These are phyloP conservation scores for Cryptococcus maquisensis DNA, from an alignment of 1,284 basidiomycete genomes.

Conservation along the genomic window DNA sequence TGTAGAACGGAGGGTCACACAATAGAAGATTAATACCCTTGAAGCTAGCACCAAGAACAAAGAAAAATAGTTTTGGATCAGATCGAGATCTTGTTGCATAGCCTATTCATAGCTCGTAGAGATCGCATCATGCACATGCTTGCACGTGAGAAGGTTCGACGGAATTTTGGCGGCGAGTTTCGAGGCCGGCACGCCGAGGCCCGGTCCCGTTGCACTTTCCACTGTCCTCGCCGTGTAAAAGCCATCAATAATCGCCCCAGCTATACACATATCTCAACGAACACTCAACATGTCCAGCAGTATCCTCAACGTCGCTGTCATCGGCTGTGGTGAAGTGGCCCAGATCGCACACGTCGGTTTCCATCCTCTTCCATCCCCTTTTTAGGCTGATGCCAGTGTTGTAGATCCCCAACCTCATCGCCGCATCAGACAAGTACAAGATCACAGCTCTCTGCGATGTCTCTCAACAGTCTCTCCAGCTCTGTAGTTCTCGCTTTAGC, in stretches of 20 bases:
- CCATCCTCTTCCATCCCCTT: background rate
- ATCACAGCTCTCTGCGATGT: constrained; percentile 24
- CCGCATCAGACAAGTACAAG: constrained; percentile 18
- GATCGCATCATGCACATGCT: no score
- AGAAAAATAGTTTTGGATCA: no score
- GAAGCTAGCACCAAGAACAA: no score
- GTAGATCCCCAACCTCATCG: constrained; percentile 21
- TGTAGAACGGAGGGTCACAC: background rate
- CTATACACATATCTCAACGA: background rate
- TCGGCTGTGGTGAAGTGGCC: constrained; percentile 30
- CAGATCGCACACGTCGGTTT: constrained; percentile 23
- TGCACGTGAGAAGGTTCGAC: no score
- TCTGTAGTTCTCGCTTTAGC: constrained; percentile 19
- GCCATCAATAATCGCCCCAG: background rate
- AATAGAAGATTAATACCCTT: no score
- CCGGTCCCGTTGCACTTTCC: no score
- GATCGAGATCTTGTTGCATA: no score
- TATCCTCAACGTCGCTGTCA: constrained; percentile 22
- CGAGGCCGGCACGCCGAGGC: no score
- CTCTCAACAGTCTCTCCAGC: constrained; percentile 17
- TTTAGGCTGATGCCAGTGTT: background rate
- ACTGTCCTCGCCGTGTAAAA: no score
- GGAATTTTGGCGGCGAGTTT: no score
- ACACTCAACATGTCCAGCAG: background rate
- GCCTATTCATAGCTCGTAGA: no score